Evolutionary conservation across 2,329 filamentous ascomycete species (phyloP).

Genomic region (Trichoderma sp.): DNA sequence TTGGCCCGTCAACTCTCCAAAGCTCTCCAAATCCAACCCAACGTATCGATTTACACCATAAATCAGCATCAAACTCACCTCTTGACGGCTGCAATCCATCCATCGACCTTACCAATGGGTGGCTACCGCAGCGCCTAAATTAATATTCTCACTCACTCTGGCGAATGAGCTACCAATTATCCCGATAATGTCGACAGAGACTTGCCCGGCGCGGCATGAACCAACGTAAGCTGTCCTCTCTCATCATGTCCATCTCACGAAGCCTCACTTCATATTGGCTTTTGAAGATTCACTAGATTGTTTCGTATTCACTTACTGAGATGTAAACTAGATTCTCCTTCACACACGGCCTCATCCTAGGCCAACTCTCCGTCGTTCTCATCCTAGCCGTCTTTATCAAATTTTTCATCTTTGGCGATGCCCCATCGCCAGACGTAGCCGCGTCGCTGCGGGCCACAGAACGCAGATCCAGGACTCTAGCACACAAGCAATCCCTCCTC

Average conservation of each 20-base stretch:
- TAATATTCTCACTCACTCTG: not conserved
- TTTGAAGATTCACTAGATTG: not conserved
- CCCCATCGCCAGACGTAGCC: slow-evolving; percentile 78
- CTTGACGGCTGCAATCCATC: not conserved
- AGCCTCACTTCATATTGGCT: not conserved
- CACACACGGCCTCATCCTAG: slow-evolving; percentile 88
- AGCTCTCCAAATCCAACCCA: not conserved
- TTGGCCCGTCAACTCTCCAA: slow-evolving; percentile 7
- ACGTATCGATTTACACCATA: slow-evolving; percentile 4
- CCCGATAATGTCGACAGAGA: slow-evolving; percentile 42
- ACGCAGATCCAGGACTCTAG: slow-evolving; percentile 70
- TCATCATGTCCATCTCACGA: not conserved
- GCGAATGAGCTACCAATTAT: not conserved
- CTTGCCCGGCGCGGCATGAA: slow-evolving; percentile 47
- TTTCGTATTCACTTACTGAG: not conserved
- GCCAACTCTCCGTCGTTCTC: slow-evolving; percentile 88
- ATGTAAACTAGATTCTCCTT: slow-evolving; percentile 71
- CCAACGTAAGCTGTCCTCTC: slow-evolving; percentile 47
- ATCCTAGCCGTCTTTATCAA: slow-evolving; percentile 95
- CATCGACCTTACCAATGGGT: not conserved
- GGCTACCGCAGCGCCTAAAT: not conserved
- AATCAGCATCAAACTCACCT: not conserved
- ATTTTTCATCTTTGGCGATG: slow-evolving; percentile 99
- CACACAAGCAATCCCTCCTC: slow-evolving; percentile 74
- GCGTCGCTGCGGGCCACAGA: slow-evolving; percentile 75